These are phyloP conservation scores for Globisporangium iwayamae DNA, from an alignment of 352 stramenopile genomes.

Conservation along the genomic window DNA sequence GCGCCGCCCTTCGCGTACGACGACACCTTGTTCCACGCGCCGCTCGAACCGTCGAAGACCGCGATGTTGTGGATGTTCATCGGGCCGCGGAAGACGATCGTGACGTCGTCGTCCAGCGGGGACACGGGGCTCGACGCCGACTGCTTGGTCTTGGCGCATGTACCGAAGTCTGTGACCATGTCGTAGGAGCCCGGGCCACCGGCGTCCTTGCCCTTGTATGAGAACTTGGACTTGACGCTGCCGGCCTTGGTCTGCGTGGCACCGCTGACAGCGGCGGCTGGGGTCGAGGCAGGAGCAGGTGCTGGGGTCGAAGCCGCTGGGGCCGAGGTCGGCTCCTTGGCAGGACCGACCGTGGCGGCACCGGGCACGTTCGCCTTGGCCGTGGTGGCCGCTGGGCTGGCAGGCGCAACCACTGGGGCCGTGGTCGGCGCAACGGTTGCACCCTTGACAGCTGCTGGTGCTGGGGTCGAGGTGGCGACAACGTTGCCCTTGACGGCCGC, in stretches of 20 bases:
- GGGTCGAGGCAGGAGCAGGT: neutral
- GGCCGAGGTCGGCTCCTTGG: constrained; percentile 10
- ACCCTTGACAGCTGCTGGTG: neutral
- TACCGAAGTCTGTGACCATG: constrained; percentile 63
- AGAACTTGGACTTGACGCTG: constrained; percentile 37
- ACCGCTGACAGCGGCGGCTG: constrained; percentile 11
- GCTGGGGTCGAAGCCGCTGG: neutral
- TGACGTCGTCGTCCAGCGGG: constrained; percentile 52
- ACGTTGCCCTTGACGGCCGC: neutral
- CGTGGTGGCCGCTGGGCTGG: constrained; percentile 5
- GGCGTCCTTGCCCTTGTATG: constrained; percentile 51
- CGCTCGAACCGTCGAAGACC: constrained; percentile 23
- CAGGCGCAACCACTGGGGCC: neutral
- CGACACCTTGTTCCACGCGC: constrained; percentile 48
- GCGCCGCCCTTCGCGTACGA: constrained; percentile 52
- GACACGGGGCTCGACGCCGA: constrained; percentile 42
- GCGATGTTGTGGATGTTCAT: constrained; percentile 54
- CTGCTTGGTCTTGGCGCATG: constrained; percentile 47
- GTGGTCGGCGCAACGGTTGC: neutral
- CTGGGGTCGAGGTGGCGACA: neutral
- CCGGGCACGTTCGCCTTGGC: neutral
- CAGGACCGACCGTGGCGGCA: constrained; percentile 8
- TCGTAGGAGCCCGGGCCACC: constrained; percentile 58
- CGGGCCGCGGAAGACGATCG: constrained; percentile 57
- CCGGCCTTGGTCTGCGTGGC: constrained; percentile 30